Evolutionary conservation across 1,284 basidiomycete genomes (phyloP).

Genomic region (Cutaneotrichosporon sp.): DNA sequence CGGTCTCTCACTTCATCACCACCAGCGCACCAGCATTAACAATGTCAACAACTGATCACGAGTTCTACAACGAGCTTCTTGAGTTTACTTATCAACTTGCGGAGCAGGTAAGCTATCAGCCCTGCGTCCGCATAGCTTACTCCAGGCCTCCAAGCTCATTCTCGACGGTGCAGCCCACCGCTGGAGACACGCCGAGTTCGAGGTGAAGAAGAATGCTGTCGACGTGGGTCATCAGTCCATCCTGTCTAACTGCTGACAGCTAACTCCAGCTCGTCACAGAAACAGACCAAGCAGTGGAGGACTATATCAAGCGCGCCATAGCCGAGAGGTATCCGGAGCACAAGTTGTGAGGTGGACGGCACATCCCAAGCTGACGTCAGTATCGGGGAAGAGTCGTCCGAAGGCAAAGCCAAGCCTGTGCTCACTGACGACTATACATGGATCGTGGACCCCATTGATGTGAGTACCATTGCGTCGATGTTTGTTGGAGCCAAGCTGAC

Average conservation of each 20-base stretch:
- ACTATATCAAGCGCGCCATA: conserved; percentile 71
- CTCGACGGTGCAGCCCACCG: conserved; percentile 28
- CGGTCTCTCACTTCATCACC: neutral
- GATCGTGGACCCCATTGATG: conserved; percentile 48
- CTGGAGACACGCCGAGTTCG: conserved; percentile 22
- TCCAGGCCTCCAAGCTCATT: conserved; percentile 21
- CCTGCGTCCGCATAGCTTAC: neutral
- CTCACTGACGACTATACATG: conserved; percentile 63
- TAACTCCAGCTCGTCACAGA: conserved; percentile 69
- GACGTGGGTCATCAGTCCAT: conserved; percentile 53
- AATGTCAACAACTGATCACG: conserved; percentile 5
- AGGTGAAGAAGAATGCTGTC: conserved; percentile 48
- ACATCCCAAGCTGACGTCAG: conserved; percentile 12
- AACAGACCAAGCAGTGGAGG: conserved; percentile 87
- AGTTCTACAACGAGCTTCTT: conserved; percentile 24
- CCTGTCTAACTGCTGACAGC: neutral
- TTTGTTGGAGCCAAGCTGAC: neutral
- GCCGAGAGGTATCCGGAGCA: conserved; percentile 66
- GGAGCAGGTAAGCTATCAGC: conserved; percentile 19
- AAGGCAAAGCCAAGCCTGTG: conserved; percentile 54
- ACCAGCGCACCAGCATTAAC: too few relatives aligned
- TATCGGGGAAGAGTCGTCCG: conserved; percentile 83
- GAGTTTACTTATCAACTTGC: conserved; percentile 23
- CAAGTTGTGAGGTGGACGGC: conserved; percentile 54
- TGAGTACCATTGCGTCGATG: conserved; percentile 21